These are phyloP conservation scores for Cryoendolithus antarcticus DNA, from an alignment of 2,329 filamentous ascomycete species.

Conservation along the genomic window DNA sequence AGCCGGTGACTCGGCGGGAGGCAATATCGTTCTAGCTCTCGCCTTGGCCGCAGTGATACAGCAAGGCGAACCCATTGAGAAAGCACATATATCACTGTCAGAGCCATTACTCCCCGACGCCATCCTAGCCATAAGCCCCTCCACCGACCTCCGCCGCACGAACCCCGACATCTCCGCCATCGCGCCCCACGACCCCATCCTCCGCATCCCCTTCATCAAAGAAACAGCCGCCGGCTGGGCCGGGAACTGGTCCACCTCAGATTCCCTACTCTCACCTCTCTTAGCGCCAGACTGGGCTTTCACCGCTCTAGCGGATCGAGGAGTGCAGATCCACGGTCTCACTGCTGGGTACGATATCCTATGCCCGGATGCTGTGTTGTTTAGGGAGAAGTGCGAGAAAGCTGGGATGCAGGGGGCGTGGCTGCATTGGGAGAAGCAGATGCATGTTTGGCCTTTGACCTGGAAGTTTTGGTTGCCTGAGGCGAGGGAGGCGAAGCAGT, in stretches of 20 bases:
- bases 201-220: conserved; percentile 31
- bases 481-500: conserved; percentile 33
- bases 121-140: conserved; percentile 36
- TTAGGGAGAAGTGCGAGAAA: conserved; percentile 34
- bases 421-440: conserved; percentile 48
- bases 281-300: conserved; percentile 28
- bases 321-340: conserved; percentile 40
- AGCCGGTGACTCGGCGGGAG: conserved; percentile 45
- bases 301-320: conserved; percentile 23
- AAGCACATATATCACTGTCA: conserved; percentile 6
- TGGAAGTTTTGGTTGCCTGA: conserved; percentile 38
- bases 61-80: not conserved
- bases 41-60: conserved; percentile 25
- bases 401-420: conserved; percentile 39
- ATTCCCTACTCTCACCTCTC: conserved; percentile 39
- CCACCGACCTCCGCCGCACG: conserved; percentile 35
- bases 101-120: conserved; percentile 19
- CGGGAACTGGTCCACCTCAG: conserved; percentile 27
- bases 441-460: conserved; percentile 47
- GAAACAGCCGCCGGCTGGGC: conserved; percentile 32
- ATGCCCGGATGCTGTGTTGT: conserved; percentile 38
- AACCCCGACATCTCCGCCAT: conserved; percentile 33
- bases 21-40: conserved; percentile 38
- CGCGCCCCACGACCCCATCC: conserved; percentile 33
- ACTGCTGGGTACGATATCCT: conserved; percentile 43